phyloP scores from a whole-genome alignment of 257 asterid genomes.

The Scutellaria minor region DNA sequence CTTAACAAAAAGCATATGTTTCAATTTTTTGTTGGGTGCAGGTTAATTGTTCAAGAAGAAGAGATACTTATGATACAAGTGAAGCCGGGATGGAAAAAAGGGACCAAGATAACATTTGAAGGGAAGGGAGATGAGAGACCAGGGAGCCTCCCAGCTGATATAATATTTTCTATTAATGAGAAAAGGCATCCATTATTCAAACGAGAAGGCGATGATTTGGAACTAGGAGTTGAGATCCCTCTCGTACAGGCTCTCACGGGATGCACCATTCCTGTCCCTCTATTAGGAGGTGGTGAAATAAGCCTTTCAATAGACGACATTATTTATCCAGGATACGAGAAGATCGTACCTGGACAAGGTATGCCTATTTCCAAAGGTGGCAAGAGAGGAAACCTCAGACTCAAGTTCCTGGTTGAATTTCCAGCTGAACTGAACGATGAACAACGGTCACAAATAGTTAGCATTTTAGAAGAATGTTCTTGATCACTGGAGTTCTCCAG shows the following conservation, averaged over 20 bases:
- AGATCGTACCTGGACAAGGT: slow-evolving; percentile 74
- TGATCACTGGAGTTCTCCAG: slow-evolving; percentile 34
- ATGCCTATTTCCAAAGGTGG: slow-evolving; percentile 67
- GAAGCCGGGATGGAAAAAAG: slow-evolving; percentile 91
- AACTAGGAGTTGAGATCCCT: slow-evolving; percentile 86
- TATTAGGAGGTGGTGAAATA: slow-evolving; percentile 72
- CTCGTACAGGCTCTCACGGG: slow-evolving; percentile 87
- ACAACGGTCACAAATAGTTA: slow-evolving; percentile 57
- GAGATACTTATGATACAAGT: slow-evolving; percentile 70
- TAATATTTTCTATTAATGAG: slow-evolving; percentile 75
- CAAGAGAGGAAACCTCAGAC: slow-evolving; percentile 73
- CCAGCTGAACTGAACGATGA: slow-evolving; percentile 62
- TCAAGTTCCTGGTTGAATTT: slow-evolving; percentile 76
- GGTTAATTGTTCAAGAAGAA: slow-evolving; percentile 74
- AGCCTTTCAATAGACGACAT: slow-evolving; percentile 57
- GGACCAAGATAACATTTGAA: slow-evolving; percentile 91
- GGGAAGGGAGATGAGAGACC: slow-evolving; percentile 92
- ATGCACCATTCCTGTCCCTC: slow-evolving; percentile 65
- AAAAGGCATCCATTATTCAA: slow-evolving; percentile 65
- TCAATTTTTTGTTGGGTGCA: slow-evolving; percentile 34
- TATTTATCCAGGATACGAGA: slow-evolving; percentile 80
- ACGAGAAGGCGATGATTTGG: slow-evolving; percentile 74
- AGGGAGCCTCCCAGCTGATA: slow-evolving; percentile 84
- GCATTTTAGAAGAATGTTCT: slow-evolving; percentile 55
- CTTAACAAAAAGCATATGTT: not conserved